Evolutionary conservation across 2,329 filamentous ascomycete species (phyloP).

Genomic region (Didymella lethalis): DNA sequence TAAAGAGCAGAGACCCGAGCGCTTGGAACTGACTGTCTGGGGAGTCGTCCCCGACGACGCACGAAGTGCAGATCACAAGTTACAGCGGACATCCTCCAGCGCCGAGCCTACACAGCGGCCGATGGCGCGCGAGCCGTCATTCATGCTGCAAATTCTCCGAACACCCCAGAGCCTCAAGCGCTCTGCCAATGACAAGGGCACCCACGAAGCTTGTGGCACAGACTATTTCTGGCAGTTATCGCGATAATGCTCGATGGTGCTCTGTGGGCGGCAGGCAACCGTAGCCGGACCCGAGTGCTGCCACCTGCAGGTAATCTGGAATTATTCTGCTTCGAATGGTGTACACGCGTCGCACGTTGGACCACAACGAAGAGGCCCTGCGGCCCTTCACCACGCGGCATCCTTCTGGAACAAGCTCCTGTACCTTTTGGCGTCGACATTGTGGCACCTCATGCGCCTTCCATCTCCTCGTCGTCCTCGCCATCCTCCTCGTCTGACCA

Average conservation of each 20-base stretch:
- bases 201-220: slow-evolving; percentile 14
- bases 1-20: slow-evolving; percentile 15
- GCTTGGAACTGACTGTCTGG: slow-evolving; percentile 17
- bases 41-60: slow-evolving; percentile 9
- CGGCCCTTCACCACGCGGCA: neutral
- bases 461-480: slow-evolving; percentile 50
- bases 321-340: slow-evolving; percentile 5
- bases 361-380: slow-evolving; percentile 5
- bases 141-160: slow-evolving; percentile 13
- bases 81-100: slow-evolving; percentile 15
- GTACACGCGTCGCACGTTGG: slow-evolving; percentile 9
- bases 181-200: slow-evolving; percentile 2
- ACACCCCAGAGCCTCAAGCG: slow-evolving; percentile 16
- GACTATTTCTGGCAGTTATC: slow-evolving; percentile 6
- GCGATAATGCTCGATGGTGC: slow-evolving; percentile 8
- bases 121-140: slow-evolving; percentile 4
- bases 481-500: slow-evolving; percentile 49
- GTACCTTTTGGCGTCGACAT: neutral
- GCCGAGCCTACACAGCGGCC: slow-evolving; percentile 6
- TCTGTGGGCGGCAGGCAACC: slow-evolving; percentile 6
- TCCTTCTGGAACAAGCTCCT: slow-evolving; percentile 1
- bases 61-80: slow-evolving; percentile 21
- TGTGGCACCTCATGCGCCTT: slow-evolving; percentile 44
- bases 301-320: slow-evolving; percentile 12
- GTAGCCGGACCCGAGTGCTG: slow-evolving; percentile 10